These are phyloP conservation scores for Colletotrichum sidae DNA, from an alignment of 2,329 filamentous ascomycete genomes.

Conservation along the genomic window DNA sequence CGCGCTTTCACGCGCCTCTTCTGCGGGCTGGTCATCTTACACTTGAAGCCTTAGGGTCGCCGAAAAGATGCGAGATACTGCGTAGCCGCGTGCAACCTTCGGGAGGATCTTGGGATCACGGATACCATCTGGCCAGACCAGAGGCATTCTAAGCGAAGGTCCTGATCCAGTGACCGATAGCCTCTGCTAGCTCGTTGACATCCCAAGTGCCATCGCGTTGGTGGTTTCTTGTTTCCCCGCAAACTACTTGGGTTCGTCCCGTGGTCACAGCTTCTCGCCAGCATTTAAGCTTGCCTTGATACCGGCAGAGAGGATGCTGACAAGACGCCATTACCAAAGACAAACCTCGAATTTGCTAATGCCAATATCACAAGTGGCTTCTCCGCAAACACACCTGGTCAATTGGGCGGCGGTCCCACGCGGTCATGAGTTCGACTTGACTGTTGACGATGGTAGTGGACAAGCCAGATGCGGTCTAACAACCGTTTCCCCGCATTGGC, in stretches of 20 bases:
- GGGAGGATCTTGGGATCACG: no score
- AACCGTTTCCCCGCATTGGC: constrained; percentile 26
- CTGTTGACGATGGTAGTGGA: constrained; percentile 14
- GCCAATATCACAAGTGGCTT: constrained; percentile 28
- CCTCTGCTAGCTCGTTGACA: neutral
- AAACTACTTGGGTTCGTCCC: constrained; percentile 30
- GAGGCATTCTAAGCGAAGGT: no score
- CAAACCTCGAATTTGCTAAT: constrained; percentile 28
- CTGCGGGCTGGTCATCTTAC: no score
- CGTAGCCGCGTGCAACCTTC: no score
- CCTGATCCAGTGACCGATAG: no score
- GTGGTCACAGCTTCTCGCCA: constrained; percentile 29
- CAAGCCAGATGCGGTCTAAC: constrained; percentile 21
- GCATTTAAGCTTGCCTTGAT: constrained; percentile 23
- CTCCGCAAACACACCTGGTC: constrained; percentile 19
- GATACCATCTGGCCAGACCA: no score
- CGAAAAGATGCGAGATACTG: no score
- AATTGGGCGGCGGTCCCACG: constrained; percentile 10
- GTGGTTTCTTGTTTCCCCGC: constrained; percentile 26
- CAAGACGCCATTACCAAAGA: constrained; percentile 33
- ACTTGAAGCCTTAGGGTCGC: no score
- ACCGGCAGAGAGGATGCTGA: constrained; percentile 27
- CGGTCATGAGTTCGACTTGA: constrained; percentile 8
- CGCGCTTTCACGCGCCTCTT: no score
- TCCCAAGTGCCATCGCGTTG: constrained; percentile 3